Percentiles rank a stretch among this genome's conserved stretches.
These are phyloP conservation scores for Capsicum pubescens DNA, from an alignment of 257 asterid genomes.

Conservation along the genomic window DNA sequence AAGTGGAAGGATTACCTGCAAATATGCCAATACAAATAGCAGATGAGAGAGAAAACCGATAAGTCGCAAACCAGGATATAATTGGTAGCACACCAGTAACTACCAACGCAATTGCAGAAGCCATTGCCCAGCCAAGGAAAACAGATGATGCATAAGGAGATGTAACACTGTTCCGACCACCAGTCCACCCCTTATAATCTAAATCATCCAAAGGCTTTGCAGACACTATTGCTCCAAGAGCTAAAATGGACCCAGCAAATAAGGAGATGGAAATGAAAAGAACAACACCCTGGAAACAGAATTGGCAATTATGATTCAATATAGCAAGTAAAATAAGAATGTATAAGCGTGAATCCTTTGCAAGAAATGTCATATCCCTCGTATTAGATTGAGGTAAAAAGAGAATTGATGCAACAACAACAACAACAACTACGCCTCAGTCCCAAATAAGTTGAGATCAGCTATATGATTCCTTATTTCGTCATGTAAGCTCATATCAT, in stretches of 20 bases:
- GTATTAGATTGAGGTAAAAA: conserved; percentile 11
- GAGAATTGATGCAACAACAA: background rate
- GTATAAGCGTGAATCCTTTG: conserved; percentile 7
- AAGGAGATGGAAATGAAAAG: conserved; percentile 74
- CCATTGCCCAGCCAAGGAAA: conserved; percentile 97
- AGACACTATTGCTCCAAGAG: conserved; percentile 92
- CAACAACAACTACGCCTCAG: background rate
- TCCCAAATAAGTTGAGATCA: background rate
- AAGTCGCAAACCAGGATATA: conserved; percentile 97
- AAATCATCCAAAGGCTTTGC: conserved; percentile 97
- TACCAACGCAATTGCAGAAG: conserved; percentile 82
- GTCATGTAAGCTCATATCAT: background rate
- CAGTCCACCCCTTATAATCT: conserved; percentile 75
- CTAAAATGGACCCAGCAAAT: conserved; percentile 86
- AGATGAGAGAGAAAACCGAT: conserved; percentile 90
- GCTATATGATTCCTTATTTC: background rate
- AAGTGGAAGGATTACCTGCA: conserved; percentile 61
- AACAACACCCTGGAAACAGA: conserved; percentile 63
- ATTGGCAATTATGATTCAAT: background rate
- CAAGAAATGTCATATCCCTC: conserved; percentile 5
- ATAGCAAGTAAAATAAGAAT: conserved; percentile 20
- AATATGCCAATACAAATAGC: conserved; percentile 85
- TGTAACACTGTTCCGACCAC: conserved; percentile 63
- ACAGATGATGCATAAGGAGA: conserved; percentile 93
- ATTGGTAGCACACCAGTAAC: conserved; percentile 92